Evolutionary conservation across 305 asterid genomes (phyloP).

Genomic region (Fraxinus sp.): DNA sequence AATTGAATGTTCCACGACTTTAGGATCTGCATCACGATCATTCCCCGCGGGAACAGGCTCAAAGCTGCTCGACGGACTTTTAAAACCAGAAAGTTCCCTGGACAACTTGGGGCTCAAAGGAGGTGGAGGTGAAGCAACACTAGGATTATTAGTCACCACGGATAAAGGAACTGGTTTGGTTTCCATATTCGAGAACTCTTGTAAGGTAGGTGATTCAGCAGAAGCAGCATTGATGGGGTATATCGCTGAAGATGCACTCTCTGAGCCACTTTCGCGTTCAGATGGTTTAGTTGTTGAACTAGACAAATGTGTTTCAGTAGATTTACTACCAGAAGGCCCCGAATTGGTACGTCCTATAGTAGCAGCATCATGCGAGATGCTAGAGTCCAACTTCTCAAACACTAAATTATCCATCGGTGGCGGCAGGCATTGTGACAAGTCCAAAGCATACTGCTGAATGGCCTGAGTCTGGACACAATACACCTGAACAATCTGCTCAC

Average conservation of each 20-base stretch:
- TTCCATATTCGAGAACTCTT: slow-evolving; percentile 42
- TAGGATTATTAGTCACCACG: slow-evolving; percentile 38
- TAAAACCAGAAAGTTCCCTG: slow-evolving; percentile 59
- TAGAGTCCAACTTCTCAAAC: slow-evolving; percentile 59
- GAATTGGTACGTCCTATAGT: slow-evolving; percentile 35
- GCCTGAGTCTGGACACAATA: slow-evolving; percentile 96
- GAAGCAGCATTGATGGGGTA: slow-evolving; percentile 39
- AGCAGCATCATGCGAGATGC: slow-evolving; percentile 44
- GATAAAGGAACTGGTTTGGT: slow-evolving; percentile 45
- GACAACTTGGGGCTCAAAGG: slow-evolving; percentile 75
- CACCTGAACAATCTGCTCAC: slow-evolving; percentile 81
- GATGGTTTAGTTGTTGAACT: slow-evolving; percentile 56
- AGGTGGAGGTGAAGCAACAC: slow-evolving; percentile 57
- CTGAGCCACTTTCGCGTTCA: slow-evolving; percentile 44
- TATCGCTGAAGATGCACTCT: slow-evolving; percentile 40
- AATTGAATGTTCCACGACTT: slow-evolving; percentile 60
- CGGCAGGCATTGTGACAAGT: slow-evolving; percentile 83
- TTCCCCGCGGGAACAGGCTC: slow-evolving; percentile 45
- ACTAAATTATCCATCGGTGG: slow-evolving; percentile 54
- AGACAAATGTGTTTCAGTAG: slow-evolving; percentile 43
- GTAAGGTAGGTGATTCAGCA: slow-evolving; percentile 38
- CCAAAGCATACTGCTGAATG: slow-evolving; percentile 92
- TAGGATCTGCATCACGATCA: slow-evolving; percentile 50
- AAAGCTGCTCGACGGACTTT: slow-evolving; percentile 54
- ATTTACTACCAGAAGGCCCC: slow-evolving; percentile 50